phyloP scores from a whole-genome alignment of 257 asterid genomes.

The Solanum pinnatisectum region DNA sequence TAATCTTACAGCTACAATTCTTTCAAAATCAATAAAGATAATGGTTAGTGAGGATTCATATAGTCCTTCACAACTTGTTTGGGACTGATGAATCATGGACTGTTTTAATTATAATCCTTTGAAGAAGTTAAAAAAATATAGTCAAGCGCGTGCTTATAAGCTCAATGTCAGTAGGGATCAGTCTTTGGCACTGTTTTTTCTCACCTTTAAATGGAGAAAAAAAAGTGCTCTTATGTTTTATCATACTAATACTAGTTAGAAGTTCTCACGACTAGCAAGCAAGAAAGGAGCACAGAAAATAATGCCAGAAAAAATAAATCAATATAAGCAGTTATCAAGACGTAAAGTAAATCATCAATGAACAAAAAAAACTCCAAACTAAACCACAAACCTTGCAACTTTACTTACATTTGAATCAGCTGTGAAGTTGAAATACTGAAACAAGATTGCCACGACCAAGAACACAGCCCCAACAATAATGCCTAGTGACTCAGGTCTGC shows the following conservation, averaged over 20 bases:
- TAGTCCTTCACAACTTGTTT: background rate
- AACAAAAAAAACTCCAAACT: background rate
- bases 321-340: background rate
- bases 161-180: background rate
- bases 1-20: background rate
- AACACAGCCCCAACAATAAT: constrained; percentile 74
- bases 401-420: constrained; percentile 58
- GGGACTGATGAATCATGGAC: background rate
- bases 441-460: constrained; percentile 70
- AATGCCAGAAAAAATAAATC: background rate
- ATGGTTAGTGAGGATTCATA: background rate
- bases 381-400: background rate
- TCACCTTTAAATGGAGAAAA: background rate
- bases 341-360: background rate
- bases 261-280: background rate
- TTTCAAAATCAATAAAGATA: background rate
- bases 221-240: background rate
- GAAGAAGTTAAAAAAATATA: background rate
- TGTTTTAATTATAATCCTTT: background rate
- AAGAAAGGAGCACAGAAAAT: background rate
- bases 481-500: constrained; percentile 97
- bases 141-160: background rate
- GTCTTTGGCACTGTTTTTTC: background rate
- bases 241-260: background rate
- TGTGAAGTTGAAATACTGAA: constrained; percentile 59